Evolutionary conservation across 805 yeast genomes (phyloP).

Genomic region (Wickerhamiella australiensis): DNA sequence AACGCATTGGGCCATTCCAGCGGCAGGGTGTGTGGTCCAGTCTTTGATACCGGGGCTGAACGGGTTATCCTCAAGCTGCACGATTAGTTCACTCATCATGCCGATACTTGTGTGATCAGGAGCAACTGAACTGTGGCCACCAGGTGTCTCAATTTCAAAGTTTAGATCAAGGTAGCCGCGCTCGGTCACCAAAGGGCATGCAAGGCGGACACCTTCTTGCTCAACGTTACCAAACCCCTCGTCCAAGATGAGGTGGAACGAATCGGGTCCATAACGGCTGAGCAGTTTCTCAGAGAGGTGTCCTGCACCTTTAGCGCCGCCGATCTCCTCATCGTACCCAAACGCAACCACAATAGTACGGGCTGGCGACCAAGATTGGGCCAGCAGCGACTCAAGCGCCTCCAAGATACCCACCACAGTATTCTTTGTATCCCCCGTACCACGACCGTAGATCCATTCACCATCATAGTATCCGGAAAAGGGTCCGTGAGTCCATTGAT

Average conservation of each 20-base stretch:
- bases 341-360: slow-evolving; percentile 53
- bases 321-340: slow-evolving; percentile 72
- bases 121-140: slow-evolving; percentile 75
- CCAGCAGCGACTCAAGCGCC: slow-evolving; percentile 45
- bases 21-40: slow-evolving; percentile 33
- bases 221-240: slow-evolving; percentile 44
- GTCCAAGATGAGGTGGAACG: slow-evolving; percentile 55
- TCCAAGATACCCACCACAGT: slow-evolving; percentile 54
- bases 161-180: slow-evolving; percentile 45
- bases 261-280: slow-evolving; percentile 47
- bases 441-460: slow-evolving; percentile 59
- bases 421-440: slow-evolving; percentile 65
- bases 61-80: slow-evolving; percentile 44
- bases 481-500: slow-evolving; percentile 57
- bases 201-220: slow-evolving; percentile 38
- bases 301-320: slow-evolving; percentile 52
- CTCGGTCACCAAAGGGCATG: slow-evolving; percentile 47
- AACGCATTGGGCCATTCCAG: slow-evolving; percentile 44
- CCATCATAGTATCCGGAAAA: slow-evolving; percentile 59
- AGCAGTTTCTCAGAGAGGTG: slow-evolving; percentile 37
- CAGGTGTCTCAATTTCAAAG: slow-evolving; percentile 45
- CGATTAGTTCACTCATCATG: slow-evolving; percentile 47
- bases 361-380: slow-evolving; percentile 42
- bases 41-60: slow-evolving; percentile 22
- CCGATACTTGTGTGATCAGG: slow-evolving; percentile 77